Base-by-base conservation (phyloP, 2,329 filamentous ascomycete genomes). In the Ophiostoma novo-ulmi region DNA sequence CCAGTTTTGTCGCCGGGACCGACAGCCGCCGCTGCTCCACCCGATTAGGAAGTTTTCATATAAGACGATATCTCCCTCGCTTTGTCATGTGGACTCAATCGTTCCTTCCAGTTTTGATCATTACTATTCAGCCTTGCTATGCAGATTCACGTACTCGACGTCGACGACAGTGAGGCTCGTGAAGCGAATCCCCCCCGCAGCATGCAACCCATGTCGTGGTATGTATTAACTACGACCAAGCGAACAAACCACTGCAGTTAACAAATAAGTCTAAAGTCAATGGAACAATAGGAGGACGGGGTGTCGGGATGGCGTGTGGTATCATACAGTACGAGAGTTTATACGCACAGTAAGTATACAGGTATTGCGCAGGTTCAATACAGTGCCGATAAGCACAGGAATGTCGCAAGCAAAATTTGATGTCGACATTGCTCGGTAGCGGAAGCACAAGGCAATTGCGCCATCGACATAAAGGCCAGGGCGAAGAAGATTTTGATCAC, bases 401-500 rank as follows among this genome's bases (percentile, higher is more conserved):
- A 44, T 65, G 64, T 66, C 35, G 39, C 58, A 65, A 65, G 26
- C 61, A 65, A 17, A 22, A 7, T 11, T n/a, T 35, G 36, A 79
- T 80, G 70, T 74, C 77, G 75, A 75, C 69, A 70, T 74, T 74
- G 38, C 38, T 67, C 65, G 65, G 38, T 38, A 68, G 52, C 48
- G 48, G 70, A 65, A 65, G 31, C 35, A 14, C 55, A n/a, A 58
- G 17, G 69, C 67, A 70, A 75, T 75, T 74, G 74, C 74, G 74
- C 73, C 74, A 75, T 75, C 71, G 71, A 41, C n/a, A 39, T 55
- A 38, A 68, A 70, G 35, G n/a, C 35, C 41, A 48, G n/a, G 7
- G 26, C 55, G 41, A 31, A 72, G 73, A 73, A 73, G 69, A 63
- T 64, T 71, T 71, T 69, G 75, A 80, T 80, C 78, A 80, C 78